Evolutionary conservation across 495 filamentous ascomycete species (phyloP).

Genomic region (Aspergillus baeticus): DNA sequence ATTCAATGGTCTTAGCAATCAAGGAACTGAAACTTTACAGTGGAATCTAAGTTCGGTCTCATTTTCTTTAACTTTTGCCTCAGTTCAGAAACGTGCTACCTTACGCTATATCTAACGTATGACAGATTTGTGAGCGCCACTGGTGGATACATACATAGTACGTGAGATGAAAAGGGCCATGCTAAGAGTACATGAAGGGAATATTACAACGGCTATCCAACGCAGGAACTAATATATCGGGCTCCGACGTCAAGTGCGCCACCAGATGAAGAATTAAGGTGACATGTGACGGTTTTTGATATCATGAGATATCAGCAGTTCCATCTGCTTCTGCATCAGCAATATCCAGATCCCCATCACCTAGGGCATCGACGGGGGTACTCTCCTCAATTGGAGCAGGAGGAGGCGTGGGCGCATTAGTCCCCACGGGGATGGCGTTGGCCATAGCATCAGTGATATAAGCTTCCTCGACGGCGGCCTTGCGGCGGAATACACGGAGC

Average conservation of each 20-base stretch:
- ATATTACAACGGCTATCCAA: too few relatives aligned
- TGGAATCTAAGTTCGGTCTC: neutral
- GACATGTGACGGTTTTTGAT: neutral
- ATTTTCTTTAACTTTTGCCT: constrained; percentile 6
- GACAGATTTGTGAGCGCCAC: too few relatives aligned
- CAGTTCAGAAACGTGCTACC: too few relatives aligned
- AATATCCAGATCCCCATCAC: constrained; percentile 34
- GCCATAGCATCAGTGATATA: constrained; percentile 45
- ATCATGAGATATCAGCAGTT: constrained; percentile 14
- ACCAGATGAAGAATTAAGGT: neutral
- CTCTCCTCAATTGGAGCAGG: constrained; percentile 13
- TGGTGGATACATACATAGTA: too few relatives aligned
- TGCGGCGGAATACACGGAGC: constrained; percentile 79
- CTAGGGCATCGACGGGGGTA: constrained; percentile 6
- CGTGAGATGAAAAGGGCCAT: too few relatives aligned
- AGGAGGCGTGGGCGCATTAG: constrained; percentile 30
- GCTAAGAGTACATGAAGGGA: too few relatives aligned
- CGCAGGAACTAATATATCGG: too few relatives aligned
- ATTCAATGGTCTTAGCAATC: too few relatives aligned
- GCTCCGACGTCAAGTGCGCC: neutral
- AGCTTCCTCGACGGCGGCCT: constrained; percentile 80
- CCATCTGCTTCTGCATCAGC: constrained; percentile 33
- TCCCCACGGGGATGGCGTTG: constrained; percentile 38
- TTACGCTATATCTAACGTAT: too few relatives aligned
- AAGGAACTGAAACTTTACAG: too few relatives aligned